A percentile compares a stretch with the other conserved stretches of the same genome.
These are phyloP conservation scores for Trichoderma parareesei DNA, from an alignment of 495 filamentous ascomycete genomes.

Conservation along the genomic window DNA sequence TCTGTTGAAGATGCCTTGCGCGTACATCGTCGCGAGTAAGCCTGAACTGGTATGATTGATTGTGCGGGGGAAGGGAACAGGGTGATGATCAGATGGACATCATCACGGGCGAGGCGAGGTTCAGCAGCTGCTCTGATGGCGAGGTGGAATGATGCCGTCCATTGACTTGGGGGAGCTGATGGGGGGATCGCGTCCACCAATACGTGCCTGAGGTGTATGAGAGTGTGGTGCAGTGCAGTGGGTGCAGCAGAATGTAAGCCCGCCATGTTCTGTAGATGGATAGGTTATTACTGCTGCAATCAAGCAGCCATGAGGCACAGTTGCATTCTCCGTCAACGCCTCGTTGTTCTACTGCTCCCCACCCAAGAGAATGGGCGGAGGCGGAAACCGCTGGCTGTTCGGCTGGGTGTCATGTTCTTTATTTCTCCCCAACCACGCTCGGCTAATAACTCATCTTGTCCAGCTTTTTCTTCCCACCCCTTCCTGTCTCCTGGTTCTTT, in stretches of 20 bases:
- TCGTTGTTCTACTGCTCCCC: neutral
- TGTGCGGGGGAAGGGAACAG: no score
- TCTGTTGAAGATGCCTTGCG: neutral
- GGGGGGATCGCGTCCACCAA: no score
- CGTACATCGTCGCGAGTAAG: neutral
- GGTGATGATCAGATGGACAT: neutral
- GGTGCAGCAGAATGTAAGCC: neutral
- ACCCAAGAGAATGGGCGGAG: neutral
- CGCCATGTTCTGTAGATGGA: neutral
- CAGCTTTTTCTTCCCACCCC: neutral
- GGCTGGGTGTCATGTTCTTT: neutral
- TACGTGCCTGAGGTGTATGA: no score
- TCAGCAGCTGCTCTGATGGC: neutral
- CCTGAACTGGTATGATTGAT: no score
- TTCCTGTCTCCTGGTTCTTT: no score
- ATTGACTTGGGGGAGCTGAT: neutral
- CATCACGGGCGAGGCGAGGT: neutral
- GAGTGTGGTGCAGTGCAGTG: no score
- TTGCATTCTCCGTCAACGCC: neutral
- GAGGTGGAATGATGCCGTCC: no score
- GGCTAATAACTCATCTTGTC: conserved; percentile 7
- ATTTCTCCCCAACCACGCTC: neutral
- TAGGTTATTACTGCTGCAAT: neutral
- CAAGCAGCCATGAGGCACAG: conserved; percentile 4
- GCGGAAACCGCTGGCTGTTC: neutral